Percentiles rank a stretch among this genome's conserved stretches.
Conservation (phyloP, 1,284 basidiomycete genomes). For the Cryptococcus maquisensis region DNA sequence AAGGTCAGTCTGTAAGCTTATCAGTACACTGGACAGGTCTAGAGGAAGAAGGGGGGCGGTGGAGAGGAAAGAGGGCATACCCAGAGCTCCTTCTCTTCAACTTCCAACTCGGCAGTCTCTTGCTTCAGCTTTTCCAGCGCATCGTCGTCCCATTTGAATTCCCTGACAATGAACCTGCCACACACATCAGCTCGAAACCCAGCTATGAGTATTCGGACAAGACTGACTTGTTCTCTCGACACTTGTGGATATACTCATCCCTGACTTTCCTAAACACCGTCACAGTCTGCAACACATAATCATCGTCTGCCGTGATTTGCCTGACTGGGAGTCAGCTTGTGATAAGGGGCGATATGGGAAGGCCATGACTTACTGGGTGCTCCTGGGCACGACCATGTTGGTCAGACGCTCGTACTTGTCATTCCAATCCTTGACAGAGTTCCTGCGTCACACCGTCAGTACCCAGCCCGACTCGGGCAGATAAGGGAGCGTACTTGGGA, state of each 20-base stretch:
- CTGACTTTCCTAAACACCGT: conserved; percentile 87
- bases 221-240: conserved; percentile 84
- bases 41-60: not conserved
- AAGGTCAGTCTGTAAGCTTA: conserved; percentile 70
- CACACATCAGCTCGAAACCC: not conserved
- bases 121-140: conserved; percentile 75
- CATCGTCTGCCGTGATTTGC: conserved; percentile 75
- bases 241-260: conserved; percentile 91
- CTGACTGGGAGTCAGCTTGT: conserved; percentile 24
- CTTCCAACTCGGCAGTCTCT: conserved; percentile 73
- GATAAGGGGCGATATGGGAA: not conserved
- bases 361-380: conserved; percentile 63
- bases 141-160: conserved; percentile 88
- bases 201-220: not conserved
- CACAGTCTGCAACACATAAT: conserved; percentile 80
- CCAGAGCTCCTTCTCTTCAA: conserved; percentile 96
- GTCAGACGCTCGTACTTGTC: conserved; percentile 82
- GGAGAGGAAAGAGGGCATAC: conserved; percentile 52
- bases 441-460: conserved; percentile 56
- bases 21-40: not conserved
- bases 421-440: conserved; percentile 81
- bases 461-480: not conserved
- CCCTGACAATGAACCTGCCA: conserved; percentile 78
- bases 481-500: conserved; percentile 63
- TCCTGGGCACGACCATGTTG: conserved; percentile 92